Evolutionary conservation across 1,284 basidiomycete species (phyloP), one percentile per base, ranked within the genome.

Genomic region (Papiliotrema terrestris): DNA sequence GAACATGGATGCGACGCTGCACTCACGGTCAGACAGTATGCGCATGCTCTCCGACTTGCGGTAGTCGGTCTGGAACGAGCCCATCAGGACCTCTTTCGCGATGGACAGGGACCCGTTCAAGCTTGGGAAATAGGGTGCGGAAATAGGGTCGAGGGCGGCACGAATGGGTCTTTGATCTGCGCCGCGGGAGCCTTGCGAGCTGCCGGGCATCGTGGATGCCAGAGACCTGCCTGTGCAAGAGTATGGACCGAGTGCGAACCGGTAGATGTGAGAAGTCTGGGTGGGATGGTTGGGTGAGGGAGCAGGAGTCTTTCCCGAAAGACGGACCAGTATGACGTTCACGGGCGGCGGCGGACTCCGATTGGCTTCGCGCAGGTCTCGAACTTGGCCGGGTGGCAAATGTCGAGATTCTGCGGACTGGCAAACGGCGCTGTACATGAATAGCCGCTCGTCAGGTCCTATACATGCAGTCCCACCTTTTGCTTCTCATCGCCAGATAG

Each of bases 11-110:
- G 22, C 15, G 32, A 20, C 3, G 2, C 45, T 19, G 46, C 23
- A 68, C 75, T 68, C 54, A 76, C 75, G 61, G 45, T 77, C 75
- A n/a, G 69, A 68, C 26, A 77, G 55, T 17, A 75, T 75, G 35
- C 68, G 67, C 35, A 74, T 67, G 43, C 70, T 72, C 60, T 74
- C 74, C 19, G 69, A 68, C 11, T 72, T 59, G 23, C 72, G 58
- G 44, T 72, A 63, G 3, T 76, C 74, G 1, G 65, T 64, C 19
- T 64, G 60, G 39, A 74, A 71, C 35, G 66, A 66, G 5, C 72
- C 69, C 67, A 77, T 69, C 46, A 77, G 57, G 1, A 72, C 73
- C 51, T 77, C 74, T 50, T 71, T 71, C 35, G 73, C 74, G 48
- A 76, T 68, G 26, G 65, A 65, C 20, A 71, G 47, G 1, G 73